Conservation (phyloP, 2,329 filamentous ascomycete genomes). For the Didymella pomorum region DNA sequence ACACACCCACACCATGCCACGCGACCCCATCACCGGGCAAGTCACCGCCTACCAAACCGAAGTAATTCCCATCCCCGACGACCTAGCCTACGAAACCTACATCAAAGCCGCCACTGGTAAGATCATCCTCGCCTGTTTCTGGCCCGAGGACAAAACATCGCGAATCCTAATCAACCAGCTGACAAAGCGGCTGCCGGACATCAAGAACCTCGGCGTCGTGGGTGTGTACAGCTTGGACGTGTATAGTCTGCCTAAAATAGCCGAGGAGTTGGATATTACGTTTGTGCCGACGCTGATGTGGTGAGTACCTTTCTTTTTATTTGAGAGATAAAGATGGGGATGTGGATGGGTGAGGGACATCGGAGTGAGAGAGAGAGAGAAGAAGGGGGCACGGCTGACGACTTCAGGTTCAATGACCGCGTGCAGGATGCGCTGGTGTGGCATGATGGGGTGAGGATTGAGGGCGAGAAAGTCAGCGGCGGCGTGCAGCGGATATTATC, state of each 20-base stretch:
- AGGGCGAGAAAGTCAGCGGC: constrained; percentile 33
- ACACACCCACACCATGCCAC: neutral
- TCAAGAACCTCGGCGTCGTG: constrained; percentile 22
- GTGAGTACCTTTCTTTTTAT: constrained; percentile 14
- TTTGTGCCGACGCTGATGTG: constrained; percentile 40
- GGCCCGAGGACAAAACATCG: constrained; percentile 34
- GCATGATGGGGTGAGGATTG: constrained; percentile 35
- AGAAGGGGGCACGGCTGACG: neutral
- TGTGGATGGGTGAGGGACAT: too few relatives aligned
- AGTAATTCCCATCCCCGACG: constrained; percentile 20
- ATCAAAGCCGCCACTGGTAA: constrained; percentile 30
- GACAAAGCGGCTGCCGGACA: constrained; percentile 27
- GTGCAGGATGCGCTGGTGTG: constrained; percentile 34
- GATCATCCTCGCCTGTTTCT: constrained; percentile 32
- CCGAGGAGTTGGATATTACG: constrained; percentile 28
- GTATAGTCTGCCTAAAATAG: constrained; percentile 34
- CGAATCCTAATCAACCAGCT: constrained; percentile 25
- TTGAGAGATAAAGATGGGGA: too few relatives aligned
- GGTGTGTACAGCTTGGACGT: constrained; percentile 38
- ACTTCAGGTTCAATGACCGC: constrained; percentile 27
- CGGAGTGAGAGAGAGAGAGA: too few relatives aligned
- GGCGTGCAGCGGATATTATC: constrained; percentile 37
- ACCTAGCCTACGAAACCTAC: constrained; percentile 28
- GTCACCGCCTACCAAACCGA: constrained; percentile 25
- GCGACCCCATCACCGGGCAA: constrained; percentile 3